Evolutionary conservation across 495 filamentous ascomycete genomes (phyloP), one percentile per base, ranked within the genome.

Genomic region (Daldinia decipiens): DNA sequence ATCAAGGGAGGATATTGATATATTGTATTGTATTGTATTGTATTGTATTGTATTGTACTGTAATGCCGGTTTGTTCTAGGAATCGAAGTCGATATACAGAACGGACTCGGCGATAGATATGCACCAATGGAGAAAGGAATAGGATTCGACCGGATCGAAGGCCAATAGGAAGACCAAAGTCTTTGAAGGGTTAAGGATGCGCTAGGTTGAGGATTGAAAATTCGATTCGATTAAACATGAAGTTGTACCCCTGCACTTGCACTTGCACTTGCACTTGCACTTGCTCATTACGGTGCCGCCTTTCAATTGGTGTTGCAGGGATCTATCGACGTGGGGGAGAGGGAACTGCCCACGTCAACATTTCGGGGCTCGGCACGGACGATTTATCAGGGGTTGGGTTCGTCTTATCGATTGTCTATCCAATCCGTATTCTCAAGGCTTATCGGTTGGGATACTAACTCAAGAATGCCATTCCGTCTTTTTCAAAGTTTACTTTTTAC

Each of bases 311-410:
- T 57, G 54, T 34, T 57, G 17, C 55, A 40, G 62, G 62, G 55
- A 40, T 66, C 1, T 15, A 13, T 55, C 4, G 57, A 52, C 57
- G 68, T 66, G 62, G 68, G 62, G 62, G 24, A 66, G 29, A 40
- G 52, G 27, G 15, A 56, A 71, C 32, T 62, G 62, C 57, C 68
- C 62, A 71, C 68, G 67, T 65, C 45, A 56, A 65, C 61, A 40
- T 29, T 56, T 53, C 31, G 67, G 55, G 39, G 60, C 54, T 39
- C 34, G 54, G 54, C 54, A 57, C 13, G 5, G 19, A 40, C 11
- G 31, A 39, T 57, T 57, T 57, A 26, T 57, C 32, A 57, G 32
- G 31, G 54, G 52, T 17, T 52, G 19, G 19, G 17, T 13, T 47
- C 7, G 43, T 47, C 43, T 47, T 47, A 47, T 47, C 43, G 43